Evolutionary conservation across 2,329 filamentous ascomycete species (phyloP).

Genomic region (Diaporthe batatas): DNA sequence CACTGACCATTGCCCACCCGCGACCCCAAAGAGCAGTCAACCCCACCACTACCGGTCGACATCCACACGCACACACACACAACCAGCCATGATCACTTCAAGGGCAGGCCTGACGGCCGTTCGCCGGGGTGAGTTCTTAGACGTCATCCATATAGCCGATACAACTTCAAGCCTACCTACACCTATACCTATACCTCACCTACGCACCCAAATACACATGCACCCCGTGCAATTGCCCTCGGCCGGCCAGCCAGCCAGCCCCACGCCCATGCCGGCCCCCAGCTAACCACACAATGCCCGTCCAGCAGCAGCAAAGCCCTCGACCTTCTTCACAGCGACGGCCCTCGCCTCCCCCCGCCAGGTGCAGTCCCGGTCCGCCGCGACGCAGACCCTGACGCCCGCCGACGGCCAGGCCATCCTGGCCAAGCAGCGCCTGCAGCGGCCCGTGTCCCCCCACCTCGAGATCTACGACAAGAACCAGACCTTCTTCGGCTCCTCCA

Average conservation of each 20-base stretch:
- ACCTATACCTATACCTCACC: constrained; percentile 9
- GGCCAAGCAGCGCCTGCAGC: constrained; percentile 81
- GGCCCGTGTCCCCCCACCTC: constrained; percentile 88
- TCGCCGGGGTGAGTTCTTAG: constrained; percentile 65
- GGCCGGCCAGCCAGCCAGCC: not conserved
- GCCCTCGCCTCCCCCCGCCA: constrained; percentile 52
- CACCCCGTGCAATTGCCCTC: not conserved
- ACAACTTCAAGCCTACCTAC: constrained; percentile 23
- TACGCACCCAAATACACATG: not conserved
- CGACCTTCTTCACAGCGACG: constrained; percentile 63
- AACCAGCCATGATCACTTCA: constrained; percentile 66
- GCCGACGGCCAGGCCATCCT: constrained; percentile 75
- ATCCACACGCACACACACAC: constrained; percentile 19
- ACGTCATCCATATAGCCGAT: constrained; percentile 21
- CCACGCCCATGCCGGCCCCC: constrained; percentile 32
- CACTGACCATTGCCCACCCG: constrained; percentile 31
- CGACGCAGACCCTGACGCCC: constrained; percentile 69
- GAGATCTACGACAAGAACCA: constrained; percentile 88
- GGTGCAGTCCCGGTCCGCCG: constrained; percentile 64
- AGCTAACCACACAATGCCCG: constrained; percentile 42
- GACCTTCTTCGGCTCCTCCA: constrained; percentile 82
- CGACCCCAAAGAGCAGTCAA: constrained; percentile 40
- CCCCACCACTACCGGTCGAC: constrained; percentile 22
- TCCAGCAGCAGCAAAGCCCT: constrained; percentile 56
- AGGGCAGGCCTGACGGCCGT: constrained; percentile 70